Percentiles rank a stretch among this genome's conserved stretches.
phyloP scores from a whole-genome alignment of 345 rosid species.

The Populus deltoides region DNA sequence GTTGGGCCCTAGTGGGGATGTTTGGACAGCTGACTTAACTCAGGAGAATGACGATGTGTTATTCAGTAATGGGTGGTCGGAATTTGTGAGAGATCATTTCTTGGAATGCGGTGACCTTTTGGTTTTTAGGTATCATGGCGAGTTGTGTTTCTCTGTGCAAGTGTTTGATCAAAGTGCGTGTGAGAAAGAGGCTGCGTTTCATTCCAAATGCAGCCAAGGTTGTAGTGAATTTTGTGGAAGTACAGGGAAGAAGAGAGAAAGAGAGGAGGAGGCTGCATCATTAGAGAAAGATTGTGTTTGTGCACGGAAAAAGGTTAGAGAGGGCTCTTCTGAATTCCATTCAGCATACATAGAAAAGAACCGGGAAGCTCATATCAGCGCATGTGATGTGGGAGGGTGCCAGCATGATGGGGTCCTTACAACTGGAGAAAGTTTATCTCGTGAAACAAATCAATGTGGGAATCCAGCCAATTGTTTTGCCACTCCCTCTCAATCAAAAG shows the following conservation, averaged over 20 bases:
- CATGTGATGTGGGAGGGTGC: neutral
- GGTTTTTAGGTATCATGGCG: slow-evolving; percentile 56
- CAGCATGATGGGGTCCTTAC: neutral
- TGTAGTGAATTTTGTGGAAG: slow-evolving; percentile 13
- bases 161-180: slow-evolving; percentile 49
- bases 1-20: slow-evolving; percentile 52
- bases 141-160: slow-evolving; percentile 52
- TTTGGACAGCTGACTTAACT: slow-evolving; percentile 43
- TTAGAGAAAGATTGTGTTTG: slow-evolving; percentile 24
- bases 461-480: slow-evolving; percentile 14
- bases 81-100: slow-evolving; percentile 44
- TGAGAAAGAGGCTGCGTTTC: slow-evolving; percentile 53
- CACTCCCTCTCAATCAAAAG: slow-evolving; percentile 11
- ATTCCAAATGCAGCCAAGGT: slow-evolving; percentile 41
- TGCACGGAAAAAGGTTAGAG: slow-evolving; percentile 24
- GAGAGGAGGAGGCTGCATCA: slow-evolving; percentile 23
- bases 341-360: slow-evolving; percentile 13
- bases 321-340: slow-evolving; percentile 10
- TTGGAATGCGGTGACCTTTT: slow-evolving; percentile 49
- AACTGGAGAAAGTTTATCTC: slow-evolving; percentile 2
- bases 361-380: slow-evolving; percentile 3
- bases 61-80: slow-evolving; percentile 47
- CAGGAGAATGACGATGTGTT: slow-evolving; percentile 29
- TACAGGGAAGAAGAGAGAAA: slow-evolving; percentile 34
- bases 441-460: neutral